Percentiles rank a stretch among this genome's conserved stretches.
phyloP scores from a whole-genome alignment of 495 filamentous ascomycete species.

The Bathelium albidoporum region DNA sequence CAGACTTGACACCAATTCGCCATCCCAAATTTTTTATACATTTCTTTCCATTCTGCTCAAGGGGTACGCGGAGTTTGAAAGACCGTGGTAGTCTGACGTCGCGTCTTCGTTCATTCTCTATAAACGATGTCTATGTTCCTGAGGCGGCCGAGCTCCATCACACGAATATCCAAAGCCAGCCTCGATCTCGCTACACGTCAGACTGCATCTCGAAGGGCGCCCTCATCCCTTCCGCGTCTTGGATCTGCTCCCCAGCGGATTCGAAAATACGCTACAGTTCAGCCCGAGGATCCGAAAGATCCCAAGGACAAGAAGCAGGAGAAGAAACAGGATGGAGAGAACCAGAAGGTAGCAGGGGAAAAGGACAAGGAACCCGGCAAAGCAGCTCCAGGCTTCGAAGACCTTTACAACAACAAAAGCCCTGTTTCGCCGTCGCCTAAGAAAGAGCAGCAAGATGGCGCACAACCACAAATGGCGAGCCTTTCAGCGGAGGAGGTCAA shows the following conservation, averaged over 20 bases:
- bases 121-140: constrained; percentile 51
- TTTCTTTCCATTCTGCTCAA: neutral
- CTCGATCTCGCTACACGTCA: constrained; percentile 33
- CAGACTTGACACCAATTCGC: neutral
- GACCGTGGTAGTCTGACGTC: neutral
- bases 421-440: constrained; percentile 31
- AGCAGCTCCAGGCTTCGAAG: constrained; percentile 36
- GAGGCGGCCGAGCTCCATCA: constrained; percentile 54
- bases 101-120: neutral
- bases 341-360: constrained; percentile 28
- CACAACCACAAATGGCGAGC: constrained; percentile 15
- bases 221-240: constrained; percentile 32
- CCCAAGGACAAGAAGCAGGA: constrained; percentile 30
- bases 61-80: neutral
- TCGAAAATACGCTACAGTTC: constrained; percentile 47
- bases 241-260: constrained; percentile 35
- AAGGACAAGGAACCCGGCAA: constrained; percentile 26
- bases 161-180: constrained; percentile 48
- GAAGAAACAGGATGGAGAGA: constrained; percentile 5
- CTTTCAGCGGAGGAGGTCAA: constrained; percentile 33
- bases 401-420: constrained; percentile 31
- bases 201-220: constrained; percentile 30
- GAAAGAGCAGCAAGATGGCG: constrained; percentile 24
- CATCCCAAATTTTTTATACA: neutral
- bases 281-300: constrained; percentile 39